These are phyloP conservation scores for Fusarium denticulatum DNA, from an alignment of 2,329 filamentous ascomycete species.

Conservation along the genomic window DNA sequence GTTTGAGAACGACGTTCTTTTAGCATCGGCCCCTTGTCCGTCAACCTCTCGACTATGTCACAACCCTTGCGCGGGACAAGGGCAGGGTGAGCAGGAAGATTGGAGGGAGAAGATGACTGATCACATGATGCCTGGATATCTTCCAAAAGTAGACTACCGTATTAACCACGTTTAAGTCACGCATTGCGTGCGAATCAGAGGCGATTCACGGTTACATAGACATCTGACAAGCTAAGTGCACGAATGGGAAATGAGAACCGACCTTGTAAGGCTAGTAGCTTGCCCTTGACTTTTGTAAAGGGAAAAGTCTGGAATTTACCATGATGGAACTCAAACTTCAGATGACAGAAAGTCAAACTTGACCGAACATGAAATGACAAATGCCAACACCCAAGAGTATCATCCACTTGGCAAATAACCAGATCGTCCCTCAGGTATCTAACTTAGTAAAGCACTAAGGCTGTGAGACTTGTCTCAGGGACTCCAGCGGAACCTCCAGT, in stretches of 20 bases:
- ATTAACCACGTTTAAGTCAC: neutral
- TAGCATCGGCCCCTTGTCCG: neutral
- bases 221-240: slow-evolving; percentile 20
- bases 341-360: neutral
- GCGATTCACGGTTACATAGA: slow-evolving; percentile 7
- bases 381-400: neutral
- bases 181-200: slow-evolving; percentile 27
- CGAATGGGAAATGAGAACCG: neutral
- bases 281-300: neutral
- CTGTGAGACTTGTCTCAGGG: neutral
- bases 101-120: neutral
- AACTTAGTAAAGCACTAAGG: neutral
- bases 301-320: slow-evolving; percentile 4
- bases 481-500: neutral
- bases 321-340: neutral
- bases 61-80: slow-evolving; percentile 7
- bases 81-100: neutral
- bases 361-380: neutral
- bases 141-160: slow-evolving; percentile 13
- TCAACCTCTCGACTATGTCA: neutral
- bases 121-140: slow-evolving; percentile 15
- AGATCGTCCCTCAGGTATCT: neutral
- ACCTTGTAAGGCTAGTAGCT: neutral
- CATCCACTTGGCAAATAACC: neutral
- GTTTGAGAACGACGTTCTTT: neutral